phyloP scores from a whole-genome alignment of 1,139 yeast genomes.

The Diutina ranongensis region DNA sequence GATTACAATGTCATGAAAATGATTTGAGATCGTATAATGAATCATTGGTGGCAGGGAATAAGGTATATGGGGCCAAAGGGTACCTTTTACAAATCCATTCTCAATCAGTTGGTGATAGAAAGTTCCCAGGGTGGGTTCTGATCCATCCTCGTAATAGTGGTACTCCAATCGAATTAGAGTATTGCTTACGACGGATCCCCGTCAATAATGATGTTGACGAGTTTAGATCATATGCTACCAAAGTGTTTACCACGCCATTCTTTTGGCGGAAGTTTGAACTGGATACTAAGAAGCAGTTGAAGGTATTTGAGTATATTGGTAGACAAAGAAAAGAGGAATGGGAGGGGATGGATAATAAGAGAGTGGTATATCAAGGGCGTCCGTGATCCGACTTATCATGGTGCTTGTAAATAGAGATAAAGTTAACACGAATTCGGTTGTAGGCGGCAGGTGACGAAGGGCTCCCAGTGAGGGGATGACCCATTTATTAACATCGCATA shows the following conservation, averaged over 20 bases:
- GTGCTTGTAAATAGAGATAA: too few species aligned
- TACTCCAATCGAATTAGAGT: neutral
- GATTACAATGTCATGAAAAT: neutral
- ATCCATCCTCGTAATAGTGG: neutral
- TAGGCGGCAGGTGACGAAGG: too few species aligned
- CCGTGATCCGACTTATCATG: too few species aligned
- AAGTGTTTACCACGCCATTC: neutral
- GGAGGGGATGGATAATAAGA: neutral
- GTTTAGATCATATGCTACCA: neutral
- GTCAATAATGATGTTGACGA: neutral
- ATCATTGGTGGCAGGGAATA: neutral
- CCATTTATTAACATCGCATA: too few species aligned
- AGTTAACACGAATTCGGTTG: too few species aligned
- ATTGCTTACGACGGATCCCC: neutral
- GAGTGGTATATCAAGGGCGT: neutral
- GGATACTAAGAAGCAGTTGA: neutral
- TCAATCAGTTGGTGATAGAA: neutral
- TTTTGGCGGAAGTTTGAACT: neutral
- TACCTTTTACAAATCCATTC: neutral
- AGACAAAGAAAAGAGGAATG: neutral
- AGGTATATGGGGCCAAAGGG: neutral
- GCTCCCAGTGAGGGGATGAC: neutral
- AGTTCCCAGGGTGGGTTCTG: slow-evolving; percentile 1
- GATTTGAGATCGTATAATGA: neutral
- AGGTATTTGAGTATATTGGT: neutral